phyloP scores from a whole-genome alignment of 78 protist genomes.

The Reticulomyxa filosa region DNA sequence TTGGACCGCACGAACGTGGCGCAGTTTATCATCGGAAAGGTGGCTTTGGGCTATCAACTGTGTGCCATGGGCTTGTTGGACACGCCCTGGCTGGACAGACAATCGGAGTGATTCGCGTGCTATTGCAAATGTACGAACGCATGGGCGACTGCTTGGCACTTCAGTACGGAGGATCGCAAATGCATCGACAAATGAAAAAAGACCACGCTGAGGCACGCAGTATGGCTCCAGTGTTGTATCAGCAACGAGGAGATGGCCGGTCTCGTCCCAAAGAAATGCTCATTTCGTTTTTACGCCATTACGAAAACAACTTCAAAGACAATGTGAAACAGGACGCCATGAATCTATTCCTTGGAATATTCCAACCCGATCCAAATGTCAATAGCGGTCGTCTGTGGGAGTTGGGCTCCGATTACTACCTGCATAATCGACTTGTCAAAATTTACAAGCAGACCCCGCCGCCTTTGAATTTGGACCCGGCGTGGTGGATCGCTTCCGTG shows the following conservation, averaged over 20 bases:
- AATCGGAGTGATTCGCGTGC: too few species aligned
- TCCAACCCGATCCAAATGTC: too few species aligned
- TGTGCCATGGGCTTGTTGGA: too few species aligned
- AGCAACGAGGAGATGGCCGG: too few species aligned
- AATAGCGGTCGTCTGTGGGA: too few species aligned
- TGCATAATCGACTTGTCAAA: too few species aligned
- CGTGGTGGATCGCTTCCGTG: too few species aligned
- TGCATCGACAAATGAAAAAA: constrained; percentile 9
- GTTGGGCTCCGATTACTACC: too few species aligned
- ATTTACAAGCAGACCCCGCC: too few species aligned
- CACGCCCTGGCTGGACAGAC: too few species aligned
- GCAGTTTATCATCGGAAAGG: constrained; percentile 12
- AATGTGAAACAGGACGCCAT: constrained; percentile 26
- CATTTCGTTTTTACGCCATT: background rate
- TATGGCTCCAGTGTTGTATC: background rate
- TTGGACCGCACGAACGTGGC: constrained; percentile 28
- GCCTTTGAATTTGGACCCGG: too few species aligned
- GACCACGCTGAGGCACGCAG: background rate
- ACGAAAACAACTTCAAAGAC: constrained; percentile 4
- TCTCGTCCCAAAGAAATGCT: constrained; percentile 3
- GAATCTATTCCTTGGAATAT: constrained; percentile 60
- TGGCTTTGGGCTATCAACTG: constrained; percentile 8
- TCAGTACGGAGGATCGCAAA: constrained; percentile 26
- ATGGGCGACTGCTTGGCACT: constrained; percentile 17
- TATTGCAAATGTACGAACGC: constrained; percentile 1